Conservation (phyloP, 441 rosid genomes). For the Isatis lusitanica region DNA sequence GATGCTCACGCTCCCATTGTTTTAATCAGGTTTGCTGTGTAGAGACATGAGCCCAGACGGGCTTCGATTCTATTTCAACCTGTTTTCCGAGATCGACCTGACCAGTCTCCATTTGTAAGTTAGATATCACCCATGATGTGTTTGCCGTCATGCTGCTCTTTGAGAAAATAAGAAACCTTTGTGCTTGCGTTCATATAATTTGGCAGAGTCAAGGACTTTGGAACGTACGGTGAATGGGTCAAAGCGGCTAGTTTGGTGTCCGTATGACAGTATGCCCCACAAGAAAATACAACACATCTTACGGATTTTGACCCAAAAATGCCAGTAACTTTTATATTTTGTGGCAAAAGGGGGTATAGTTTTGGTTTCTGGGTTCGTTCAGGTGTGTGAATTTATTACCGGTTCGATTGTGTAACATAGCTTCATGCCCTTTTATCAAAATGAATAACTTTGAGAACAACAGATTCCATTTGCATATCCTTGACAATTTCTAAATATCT, state of each 20-base stretch:
- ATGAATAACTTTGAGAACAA: not conserved
- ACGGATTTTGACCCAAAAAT: conserved; percentile 10
- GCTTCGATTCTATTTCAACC: conserved; percentile 73
- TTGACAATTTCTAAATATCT: conserved; percentile 4
- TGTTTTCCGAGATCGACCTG: conserved; percentile 63
- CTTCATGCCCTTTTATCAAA: not conserved
- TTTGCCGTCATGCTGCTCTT: not conserved
- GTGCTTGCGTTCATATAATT: not conserved
- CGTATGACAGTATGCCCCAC: conserved; percentile 21
- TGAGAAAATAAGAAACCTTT: conserved; percentile 12
- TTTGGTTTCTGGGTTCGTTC: not conserved
- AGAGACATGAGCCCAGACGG: conserved; percentile 91
- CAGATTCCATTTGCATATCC: conserved; percentile 12
- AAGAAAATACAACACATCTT: not conserved
- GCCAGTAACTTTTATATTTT: not conserved
- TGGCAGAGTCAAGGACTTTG: conserved; percentile 56
- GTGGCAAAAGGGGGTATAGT: not conserved
- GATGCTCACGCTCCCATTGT: conserved; percentile 5
- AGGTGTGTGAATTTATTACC: not conserved
- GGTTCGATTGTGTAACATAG: not conserved
- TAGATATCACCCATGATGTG: not conserved
- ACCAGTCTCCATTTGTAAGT: conserved; percentile 67
- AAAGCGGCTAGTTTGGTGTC: conserved; percentile 37
- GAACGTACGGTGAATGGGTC: conserved; percentile 61
- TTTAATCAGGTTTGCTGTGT: conserved; percentile 74